These are phyloP conservation scores for Chionographis japonica DNA, from an alignment of 106 monocot genomes.

Conservation along the genomic window DNA sequence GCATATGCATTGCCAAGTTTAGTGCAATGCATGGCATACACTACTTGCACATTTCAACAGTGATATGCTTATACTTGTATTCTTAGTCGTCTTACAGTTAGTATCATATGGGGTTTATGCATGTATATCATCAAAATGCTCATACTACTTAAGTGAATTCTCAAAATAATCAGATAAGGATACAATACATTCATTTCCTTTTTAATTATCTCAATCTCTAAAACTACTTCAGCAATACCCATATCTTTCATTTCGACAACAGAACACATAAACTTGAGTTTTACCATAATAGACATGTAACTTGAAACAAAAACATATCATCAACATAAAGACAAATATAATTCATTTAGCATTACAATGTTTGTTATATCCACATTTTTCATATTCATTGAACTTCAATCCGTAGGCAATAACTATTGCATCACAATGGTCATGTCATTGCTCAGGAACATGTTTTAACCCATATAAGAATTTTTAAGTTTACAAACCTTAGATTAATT, in stretches of 20 bases:
- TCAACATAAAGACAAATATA: neutral
- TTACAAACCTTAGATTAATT: no score
- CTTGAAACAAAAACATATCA: neutral
- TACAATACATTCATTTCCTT: no score
- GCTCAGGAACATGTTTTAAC: neutral
- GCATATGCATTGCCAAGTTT: no score
- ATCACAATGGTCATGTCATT: constrained; percentile 1
- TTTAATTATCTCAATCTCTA: neutral
- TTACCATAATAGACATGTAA: no score
- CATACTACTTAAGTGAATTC: no score
- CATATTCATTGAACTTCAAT: neutral
- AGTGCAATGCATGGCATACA: no score
- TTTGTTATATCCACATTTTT: neutral
- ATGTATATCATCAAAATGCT: no score
- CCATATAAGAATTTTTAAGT: neutral
- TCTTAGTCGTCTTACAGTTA: no score
- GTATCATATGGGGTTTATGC: no score
- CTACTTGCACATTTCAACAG: no score
- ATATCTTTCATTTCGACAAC: neutral
- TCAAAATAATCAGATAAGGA: no score
- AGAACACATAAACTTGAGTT: neutral
- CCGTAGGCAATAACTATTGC: neutral
- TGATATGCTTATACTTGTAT: no score
- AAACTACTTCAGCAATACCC: neutral
- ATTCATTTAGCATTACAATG: neutral